Evolutionary conservation across 805 yeast species (phyloP).

Genomic region (Metschnikowia rubicola): DNA sequence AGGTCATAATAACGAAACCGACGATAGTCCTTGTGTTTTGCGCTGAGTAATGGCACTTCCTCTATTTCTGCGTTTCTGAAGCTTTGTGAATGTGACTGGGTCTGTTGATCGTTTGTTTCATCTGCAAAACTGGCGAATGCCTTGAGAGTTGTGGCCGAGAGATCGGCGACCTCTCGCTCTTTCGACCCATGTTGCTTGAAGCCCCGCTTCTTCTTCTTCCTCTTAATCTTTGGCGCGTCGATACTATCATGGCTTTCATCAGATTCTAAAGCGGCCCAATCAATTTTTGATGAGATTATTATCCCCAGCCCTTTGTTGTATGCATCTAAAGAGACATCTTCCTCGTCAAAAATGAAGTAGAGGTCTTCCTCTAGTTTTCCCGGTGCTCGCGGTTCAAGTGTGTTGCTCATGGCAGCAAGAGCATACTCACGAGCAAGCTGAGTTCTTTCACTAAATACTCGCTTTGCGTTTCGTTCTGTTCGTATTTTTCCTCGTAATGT

Average conservation of each 20-base stretch:
- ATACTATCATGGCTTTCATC: not conserved
- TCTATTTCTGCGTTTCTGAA: not conserved
- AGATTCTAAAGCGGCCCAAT: too few relatives aligned
- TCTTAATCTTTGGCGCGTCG: not conserved
- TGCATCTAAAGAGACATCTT: not conserved
- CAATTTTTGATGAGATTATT: too few relatives aligned
- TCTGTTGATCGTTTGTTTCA: not conserved
- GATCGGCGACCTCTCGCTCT: not conserved
- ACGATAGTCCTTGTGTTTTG: conserved; percentile 9
- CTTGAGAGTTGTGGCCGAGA: not conserved
- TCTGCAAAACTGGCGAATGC: not conserved
- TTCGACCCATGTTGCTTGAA: not conserved
- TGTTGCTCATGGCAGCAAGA: not conserved
- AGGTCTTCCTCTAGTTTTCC: conserved; percentile 3
- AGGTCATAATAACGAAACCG: conserved; percentile 14
- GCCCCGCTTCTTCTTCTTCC: not conserved
- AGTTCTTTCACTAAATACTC: too few relatives aligned
- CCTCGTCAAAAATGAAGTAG: conserved; percentile 4
- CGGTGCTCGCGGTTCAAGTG: not conserved
- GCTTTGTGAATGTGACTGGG: not conserved
- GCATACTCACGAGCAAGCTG: not conserved
- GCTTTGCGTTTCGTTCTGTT: not conserved
- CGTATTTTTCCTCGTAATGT: not conserved
- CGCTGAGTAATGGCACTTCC: conserved; percentile 2
- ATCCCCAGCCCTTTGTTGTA: not conserved